phyloP scores from a whole-genome alignment of 169 alveolate genomes.

The Eimeria sp. region DNA sequence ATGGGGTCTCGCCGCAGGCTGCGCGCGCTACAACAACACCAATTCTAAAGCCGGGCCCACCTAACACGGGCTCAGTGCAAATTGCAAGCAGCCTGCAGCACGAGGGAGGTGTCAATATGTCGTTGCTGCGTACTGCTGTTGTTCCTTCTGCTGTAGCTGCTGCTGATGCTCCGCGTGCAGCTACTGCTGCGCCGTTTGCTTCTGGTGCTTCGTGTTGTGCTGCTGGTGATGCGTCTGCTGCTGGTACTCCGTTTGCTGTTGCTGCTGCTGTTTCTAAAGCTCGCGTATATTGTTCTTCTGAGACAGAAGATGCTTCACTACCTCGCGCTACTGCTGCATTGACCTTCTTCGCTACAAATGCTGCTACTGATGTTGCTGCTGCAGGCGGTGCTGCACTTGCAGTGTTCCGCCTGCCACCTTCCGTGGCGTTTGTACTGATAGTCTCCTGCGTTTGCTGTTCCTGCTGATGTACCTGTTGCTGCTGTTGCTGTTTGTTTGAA shows the following conservation, averaged over 20 bases:
- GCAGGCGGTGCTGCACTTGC: neutral
- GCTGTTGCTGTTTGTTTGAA: neutral
- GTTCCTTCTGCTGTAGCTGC: conserved; percentile 4
- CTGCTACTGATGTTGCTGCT: neutral
- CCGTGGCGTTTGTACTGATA: neutral
- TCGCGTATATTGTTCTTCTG: no score
- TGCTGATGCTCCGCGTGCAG: neutral
- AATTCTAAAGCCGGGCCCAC: conserved; percentile 60
- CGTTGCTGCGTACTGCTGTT: neutral
- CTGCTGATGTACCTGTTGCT: neutral
- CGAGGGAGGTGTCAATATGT: neutral
- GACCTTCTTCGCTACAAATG: neutral
- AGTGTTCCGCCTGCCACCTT: neutral
- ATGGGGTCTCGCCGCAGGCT: neutral
- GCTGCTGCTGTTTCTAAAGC: no score
- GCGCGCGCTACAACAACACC: conserved; percentile 36
- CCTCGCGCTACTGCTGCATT: neutral
- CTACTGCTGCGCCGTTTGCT: neutral
- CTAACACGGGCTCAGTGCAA: conserved; percentile 50
- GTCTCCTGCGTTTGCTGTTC: neutral
- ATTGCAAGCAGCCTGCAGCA: conserved; percentile 68
- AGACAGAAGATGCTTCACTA: neutral
- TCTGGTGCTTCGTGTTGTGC: neutral
- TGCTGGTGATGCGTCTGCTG: neutral
- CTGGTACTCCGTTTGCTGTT: neutral